Conservation (phyloP, 129 eudicot species). For the Centrapalus pauciflorus region DNA sequence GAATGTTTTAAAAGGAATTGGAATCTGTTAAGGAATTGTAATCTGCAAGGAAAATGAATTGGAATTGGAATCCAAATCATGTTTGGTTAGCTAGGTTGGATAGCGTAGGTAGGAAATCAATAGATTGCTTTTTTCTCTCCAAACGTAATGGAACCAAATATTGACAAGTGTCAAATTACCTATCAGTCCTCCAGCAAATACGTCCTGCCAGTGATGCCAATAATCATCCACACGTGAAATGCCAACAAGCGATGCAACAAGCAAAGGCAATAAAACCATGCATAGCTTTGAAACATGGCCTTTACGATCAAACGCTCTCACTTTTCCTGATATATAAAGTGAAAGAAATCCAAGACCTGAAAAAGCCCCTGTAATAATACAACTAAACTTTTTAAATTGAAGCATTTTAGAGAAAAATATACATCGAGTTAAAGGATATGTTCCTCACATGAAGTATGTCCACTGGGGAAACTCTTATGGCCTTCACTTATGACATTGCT, state of each 20-base stretch:
- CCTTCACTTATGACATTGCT: constrained; percentile 56
- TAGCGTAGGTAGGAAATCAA: too few species aligned
- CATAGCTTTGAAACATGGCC: constrained; percentile 92
- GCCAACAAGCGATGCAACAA: constrained; percentile 67
- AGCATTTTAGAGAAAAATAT: background rate
- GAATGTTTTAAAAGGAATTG: too few species aligned
- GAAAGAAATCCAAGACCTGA: constrained; percentile 92
- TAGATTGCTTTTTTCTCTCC: too few species aligned
- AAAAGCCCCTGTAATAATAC: constrained; percentile 59
- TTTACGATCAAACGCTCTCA: constrained; percentile 58
- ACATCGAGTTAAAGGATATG: background rate
- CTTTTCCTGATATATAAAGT: constrained; percentile 63
- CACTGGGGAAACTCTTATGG: constrained; percentile 90
- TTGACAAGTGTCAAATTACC: constrained; percentile 32
- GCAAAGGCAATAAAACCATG: constrained; percentile 60
- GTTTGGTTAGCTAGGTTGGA: too few species aligned
- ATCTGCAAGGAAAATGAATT: too few species aligned
- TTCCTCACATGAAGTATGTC: constrained; percentile 76
- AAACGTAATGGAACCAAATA: background rate
- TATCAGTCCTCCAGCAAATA: constrained; percentile 76
- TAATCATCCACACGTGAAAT: constrained; percentile 90
- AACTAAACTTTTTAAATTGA: background rate
- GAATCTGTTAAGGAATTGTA: too few species aligned
- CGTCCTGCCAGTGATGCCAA: constrained; percentile 96
- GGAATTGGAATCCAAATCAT: too few species aligned